Evolutionary conservation across 306 rosid genomes (phyloP).

Genomic region (Rosa chinensis): DNA sequence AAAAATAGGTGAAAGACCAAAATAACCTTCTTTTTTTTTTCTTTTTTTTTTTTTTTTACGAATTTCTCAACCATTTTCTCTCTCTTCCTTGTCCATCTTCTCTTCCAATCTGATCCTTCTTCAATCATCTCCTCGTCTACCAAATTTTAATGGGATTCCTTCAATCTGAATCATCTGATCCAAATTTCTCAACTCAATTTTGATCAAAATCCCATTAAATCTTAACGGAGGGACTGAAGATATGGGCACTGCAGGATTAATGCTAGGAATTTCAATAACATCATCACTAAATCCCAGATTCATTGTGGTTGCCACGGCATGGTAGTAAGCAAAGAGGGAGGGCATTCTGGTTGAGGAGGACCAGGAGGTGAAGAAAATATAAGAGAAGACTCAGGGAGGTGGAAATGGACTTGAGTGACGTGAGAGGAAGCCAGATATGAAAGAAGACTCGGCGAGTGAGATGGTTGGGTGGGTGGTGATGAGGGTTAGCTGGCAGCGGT

Average conservation of each 20-base stretch:
- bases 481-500: conserved; percentile 45
- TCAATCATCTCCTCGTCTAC: too few relatives aligned
- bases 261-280: conserved; percentile 34
- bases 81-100: too few relatives aligned
- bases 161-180: too few relatives aligned
- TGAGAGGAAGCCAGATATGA: conserved; percentile 47
- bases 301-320: neutral
- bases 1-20: too few relatives aligned
- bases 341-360: conserved; percentile 47
- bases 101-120: too few relatives aligned
- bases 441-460: conserved; percentile 44
- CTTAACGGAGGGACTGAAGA: conserved; percentile 45
- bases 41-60: too few relatives aligned
- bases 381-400: conserved; percentile 25
- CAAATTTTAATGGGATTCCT: too few relatives aligned
- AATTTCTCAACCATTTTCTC: too few relatives aligned
- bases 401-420: conserved; percentile 14
- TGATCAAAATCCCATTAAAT: conserved; percentile 46
- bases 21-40: too few relatives aligned
- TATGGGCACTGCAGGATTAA: conserved; percentile 32
- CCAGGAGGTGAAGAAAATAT: conserved; percentile 42
- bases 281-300: neutral
- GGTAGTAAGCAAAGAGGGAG: conserved; percentile 37
- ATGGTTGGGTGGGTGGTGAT: conserved; percentile 44
- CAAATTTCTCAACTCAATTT: neutral